Evolutionary conservation across 257 asterid species (phyloP).

Genomic region (Apocynum venetum): DNA sequence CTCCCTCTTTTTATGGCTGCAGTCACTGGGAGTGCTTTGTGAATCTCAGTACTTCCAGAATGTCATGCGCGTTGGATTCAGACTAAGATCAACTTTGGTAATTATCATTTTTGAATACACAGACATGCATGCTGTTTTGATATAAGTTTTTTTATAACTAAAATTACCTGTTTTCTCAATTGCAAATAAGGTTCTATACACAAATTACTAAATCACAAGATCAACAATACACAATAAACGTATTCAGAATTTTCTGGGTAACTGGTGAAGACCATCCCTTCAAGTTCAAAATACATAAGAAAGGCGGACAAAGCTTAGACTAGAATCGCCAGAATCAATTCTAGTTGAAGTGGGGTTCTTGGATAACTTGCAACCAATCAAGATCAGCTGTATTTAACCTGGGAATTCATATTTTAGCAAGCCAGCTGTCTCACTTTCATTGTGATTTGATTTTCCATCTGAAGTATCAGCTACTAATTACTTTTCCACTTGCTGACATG

Average conservation of each 20-base stretch:
- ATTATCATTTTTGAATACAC: not conserved
- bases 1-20: conserved; percentile 5
- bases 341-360: not conserved
- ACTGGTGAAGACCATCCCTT: not conserved
- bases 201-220: not conserved
- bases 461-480: not conserved
- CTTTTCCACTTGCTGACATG: not conserved
- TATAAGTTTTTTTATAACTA: not conserved
- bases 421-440: not conserved
- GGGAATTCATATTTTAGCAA: not conserved
- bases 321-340: not conserved
- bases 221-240: not conserved
- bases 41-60: conserved; percentile 97
- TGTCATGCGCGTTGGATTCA: conserved; percentile 96
- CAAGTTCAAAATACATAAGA: not conserved
- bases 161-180: not conserved
- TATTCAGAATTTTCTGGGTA: not conserved
- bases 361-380: not conserved
- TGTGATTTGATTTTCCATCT: not conserved
- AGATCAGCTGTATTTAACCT: not conserved
- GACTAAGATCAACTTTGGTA: conserved; percentile 88
- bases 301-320: not conserved
- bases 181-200: not conserved
- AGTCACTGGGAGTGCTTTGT: conserved; percentile 71
- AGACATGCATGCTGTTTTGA: not conserved